Evolutionary conservation across 2,329 filamentous ascomycete species (phyloP).

Genomic region (Colletotrichum liaoningense): DNA sequence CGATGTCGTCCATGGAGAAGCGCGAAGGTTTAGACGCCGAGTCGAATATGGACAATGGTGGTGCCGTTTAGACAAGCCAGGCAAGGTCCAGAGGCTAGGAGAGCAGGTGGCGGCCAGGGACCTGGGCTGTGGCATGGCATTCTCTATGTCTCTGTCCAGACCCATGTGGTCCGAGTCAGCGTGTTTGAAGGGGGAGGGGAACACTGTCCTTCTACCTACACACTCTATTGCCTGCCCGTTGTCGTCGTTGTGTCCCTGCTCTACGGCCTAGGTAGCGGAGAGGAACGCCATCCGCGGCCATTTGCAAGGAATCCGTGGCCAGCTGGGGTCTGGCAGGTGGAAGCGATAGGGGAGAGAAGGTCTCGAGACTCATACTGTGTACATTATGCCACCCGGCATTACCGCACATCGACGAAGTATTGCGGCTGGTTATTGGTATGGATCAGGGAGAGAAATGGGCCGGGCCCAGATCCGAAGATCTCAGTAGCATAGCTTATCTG

Average conservation of each 20-base stretch:
- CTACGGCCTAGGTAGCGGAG: not conserved
- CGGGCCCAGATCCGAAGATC: conserved; percentile 26
- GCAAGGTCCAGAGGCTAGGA: not conserved
- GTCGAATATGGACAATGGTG: not conserved
- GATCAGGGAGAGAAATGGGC: conserved; percentile 10
- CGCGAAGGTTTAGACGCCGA: conserved; percentile 25
- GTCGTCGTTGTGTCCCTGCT: not conserved
- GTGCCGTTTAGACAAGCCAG: not conserved
- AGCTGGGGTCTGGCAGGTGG: not conserved
- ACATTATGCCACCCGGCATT: not conserved
- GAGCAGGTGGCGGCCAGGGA: conserved; percentile 12
- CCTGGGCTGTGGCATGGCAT: not conserved
- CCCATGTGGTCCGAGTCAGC: conserved; percentile 24
- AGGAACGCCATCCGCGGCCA: not conserved
- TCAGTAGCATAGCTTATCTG: conserved; percentile 31
- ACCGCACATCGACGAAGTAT: not conserved
- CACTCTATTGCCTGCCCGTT: not conserved
- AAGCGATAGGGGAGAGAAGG: not conserved
- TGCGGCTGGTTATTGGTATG: not conserved
- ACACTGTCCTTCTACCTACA: not conserved
- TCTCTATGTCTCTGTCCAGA: not conserved
- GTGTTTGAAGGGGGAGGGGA: conserved; percentile 20
- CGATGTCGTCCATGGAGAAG: conserved; percentile 23
- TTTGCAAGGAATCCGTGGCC: conserved; percentile 10
- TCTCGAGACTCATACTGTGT: not conserved